phyloP scores from a whole-genome alignment of 2,329 filamentous ascomycete species.

The Venturia oleaginea region DNA sequence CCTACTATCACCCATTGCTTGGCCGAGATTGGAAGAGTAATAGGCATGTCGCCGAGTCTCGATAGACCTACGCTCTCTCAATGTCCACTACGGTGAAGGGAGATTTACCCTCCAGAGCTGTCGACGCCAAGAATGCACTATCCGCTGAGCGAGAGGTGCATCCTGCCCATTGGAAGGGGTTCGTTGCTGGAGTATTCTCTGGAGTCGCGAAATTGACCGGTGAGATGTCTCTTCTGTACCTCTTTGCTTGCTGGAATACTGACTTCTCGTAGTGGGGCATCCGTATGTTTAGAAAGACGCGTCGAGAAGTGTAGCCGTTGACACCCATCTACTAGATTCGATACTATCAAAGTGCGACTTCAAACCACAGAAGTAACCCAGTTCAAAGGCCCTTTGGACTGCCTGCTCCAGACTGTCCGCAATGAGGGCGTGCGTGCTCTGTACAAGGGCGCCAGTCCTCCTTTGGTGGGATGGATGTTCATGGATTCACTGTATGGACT shows the following conservation, averaged over 20 bases:
- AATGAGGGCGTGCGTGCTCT: constrained; percentile 78
- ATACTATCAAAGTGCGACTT: constrained; percentile 92
- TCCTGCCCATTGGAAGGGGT: constrained; percentile 75
- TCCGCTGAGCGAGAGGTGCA: background rate
- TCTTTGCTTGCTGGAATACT: background rate
- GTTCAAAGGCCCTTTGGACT: constrained; percentile 81
- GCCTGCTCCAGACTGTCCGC: constrained; percentile 71
- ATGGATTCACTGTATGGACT: constrained; percentile 67
- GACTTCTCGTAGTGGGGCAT: constrained; percentile 43
- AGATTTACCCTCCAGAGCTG: background rate
- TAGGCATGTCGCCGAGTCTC: background rate
- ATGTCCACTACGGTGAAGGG: constrained; percentile 5
- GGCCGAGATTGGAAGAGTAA: background rate
- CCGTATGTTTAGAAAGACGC: constrained; percentile 34
- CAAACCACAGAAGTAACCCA: constrained; percentile 72
- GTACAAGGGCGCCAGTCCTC: constrained; percentile 91
- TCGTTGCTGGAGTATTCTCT: constrained; percentile 91
- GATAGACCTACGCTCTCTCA: background rate
- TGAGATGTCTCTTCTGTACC: constrained; percentile 33
- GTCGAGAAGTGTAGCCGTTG: background rate
- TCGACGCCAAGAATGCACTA: background rate
- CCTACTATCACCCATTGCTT: background rate
- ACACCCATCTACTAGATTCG: constrained; percentile 48
- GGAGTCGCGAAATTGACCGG: constrained; percentile 83
- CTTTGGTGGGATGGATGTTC: constrained; percentile 94